phyloP scores from a whole-genome alignment of 805 yeast genomes.

The Wickerhamia fluorescens region DNA sequence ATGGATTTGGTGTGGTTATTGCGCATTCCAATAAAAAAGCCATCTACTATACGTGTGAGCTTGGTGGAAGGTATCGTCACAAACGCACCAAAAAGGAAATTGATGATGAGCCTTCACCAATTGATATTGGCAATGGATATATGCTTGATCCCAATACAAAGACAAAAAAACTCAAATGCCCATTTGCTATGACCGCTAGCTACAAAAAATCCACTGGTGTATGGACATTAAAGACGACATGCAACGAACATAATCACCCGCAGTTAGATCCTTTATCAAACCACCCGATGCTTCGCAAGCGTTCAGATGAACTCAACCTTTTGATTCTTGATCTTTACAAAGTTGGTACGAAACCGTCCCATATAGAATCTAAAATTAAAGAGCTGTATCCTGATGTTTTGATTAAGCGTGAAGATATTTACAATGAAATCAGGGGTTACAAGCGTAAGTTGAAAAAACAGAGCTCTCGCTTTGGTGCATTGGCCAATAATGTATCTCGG shows the following conservation, averaged over 20 bases:
- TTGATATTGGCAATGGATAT: constrained; percentile 26
- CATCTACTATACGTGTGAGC: constrained; percentile 52
- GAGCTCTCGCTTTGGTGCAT: constrained; percentile 18
- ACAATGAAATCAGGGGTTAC: constrained; percentile 50
- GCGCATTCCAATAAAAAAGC: constrained; percentile 55
- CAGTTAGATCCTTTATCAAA: constrained; percentile 48
- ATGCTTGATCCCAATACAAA: constrained; percentile 35
- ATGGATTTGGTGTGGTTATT: constrained; percentile 53
- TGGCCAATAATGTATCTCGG: constrained; percentile 8
- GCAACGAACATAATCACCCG: constrained; percentile 54
- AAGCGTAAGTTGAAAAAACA: constrained; percentile 44
- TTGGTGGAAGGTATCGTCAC: constrained; percentile 51
- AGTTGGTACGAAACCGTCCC: constrained; percentile 49
- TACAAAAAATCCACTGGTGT: constrained; percentile 41
- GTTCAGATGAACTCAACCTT: constrained; percentile 45
- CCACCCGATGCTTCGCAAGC: constrained; percentile 51
- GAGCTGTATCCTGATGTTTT: constrained; percentile 47
- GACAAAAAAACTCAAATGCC: constrained; percentile 49
- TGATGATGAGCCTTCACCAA: constrained; percentile 13
- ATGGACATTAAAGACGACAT: constrained; percentile 48
- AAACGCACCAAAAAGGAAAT: constrained; percentile 28
- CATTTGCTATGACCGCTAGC: constrained; percentile 53
- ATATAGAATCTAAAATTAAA: constrained; percentile 44
- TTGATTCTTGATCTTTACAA: constrained; percentile 46
- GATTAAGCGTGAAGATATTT: constrained; percentile 51